These are phyloP conservation scores for Willaertia magna DNA, from an alignment of 208 protist genomes.

Conservation along the genomic window DNA sequence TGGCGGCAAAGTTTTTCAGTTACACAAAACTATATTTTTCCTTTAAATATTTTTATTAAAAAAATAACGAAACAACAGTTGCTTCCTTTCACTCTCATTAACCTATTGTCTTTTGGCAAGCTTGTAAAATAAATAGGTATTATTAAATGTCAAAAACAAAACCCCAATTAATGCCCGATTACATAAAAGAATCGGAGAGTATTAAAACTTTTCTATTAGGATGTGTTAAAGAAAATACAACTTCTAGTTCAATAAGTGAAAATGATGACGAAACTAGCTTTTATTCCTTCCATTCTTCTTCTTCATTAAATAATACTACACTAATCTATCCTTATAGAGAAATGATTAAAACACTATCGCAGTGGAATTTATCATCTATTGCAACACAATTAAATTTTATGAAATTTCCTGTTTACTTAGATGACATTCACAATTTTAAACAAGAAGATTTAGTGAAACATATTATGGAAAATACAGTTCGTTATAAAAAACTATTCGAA, in stretches of 20 bases:
- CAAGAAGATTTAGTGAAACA: background rate
- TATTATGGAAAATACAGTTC: background rate
- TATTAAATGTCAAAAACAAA: too few species aligned
- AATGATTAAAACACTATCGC: too few species aligned
- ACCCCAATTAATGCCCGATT: too few species aligned
- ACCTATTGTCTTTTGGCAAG: too few species aligned
- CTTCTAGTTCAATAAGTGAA: background rate
- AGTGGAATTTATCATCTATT: background rate
- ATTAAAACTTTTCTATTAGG: background rate
- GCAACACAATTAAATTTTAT: background rate
- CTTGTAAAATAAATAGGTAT: too few species aligned
- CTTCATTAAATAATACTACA: background rate
- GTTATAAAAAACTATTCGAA: background rate
- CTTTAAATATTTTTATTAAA: too few species aligned
- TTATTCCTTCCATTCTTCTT: background rate
- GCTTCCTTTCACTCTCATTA: too few species aligned
- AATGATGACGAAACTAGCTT: background rate
- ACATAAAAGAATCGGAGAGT: background rate
- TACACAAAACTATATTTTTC: too few species aligned
- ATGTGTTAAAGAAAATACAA: background rate
- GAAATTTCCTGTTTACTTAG: background rate
- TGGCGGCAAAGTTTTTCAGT: too few species aligned
- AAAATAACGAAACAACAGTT: too few species aligned
- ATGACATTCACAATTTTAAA: background rate
- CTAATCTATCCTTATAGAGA: too few species aligned